These are phyloP conservation scores for Leishmania turanica DNA, from an alignment of 208 protist genomes.

Conservation along the genomic window DNA sequence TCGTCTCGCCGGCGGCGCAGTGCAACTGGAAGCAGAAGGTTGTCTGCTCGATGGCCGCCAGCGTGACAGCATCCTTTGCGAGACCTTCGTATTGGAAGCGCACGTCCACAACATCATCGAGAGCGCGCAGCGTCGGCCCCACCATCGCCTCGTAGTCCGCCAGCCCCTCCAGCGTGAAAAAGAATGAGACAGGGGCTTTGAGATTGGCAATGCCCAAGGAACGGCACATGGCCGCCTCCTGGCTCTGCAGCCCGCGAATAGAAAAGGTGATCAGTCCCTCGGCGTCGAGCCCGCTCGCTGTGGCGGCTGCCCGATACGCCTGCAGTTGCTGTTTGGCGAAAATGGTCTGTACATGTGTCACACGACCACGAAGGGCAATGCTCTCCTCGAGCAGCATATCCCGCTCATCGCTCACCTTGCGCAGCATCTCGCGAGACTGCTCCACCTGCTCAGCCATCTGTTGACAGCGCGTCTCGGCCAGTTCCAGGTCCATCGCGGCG, in stretches of 20 bases:
- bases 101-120: constrained; percentile 66
- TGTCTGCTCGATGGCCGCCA: constrained; percentile 55
- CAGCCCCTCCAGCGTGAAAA: constrained; percentile 79
- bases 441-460: constrained; percentile 72
- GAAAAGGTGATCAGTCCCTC: constrained; percentile 60
- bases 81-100: constrained; percentile 75
- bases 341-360: constrained; percentile 83
- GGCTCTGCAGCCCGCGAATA: constrained; percentile 51
- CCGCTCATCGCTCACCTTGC: constrained; percentile 55
- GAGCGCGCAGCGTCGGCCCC: constrained; percentile 58
- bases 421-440: constrained; percentile 37
- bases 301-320: constrained; percentile 50
- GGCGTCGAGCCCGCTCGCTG: constrained; percentile 3
- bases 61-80: constrained; percentile 53
- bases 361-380: constrained; percentile 67
- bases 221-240: constrained; percentile 35
- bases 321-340: constrained; percentile 90
- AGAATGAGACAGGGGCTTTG: constrained; percentile 45
- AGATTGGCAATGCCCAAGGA: constrained; percentile 41
- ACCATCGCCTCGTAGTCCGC: constrained; percentile 82
- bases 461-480: constrained; percentile 72
- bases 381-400: constrained; percentile 85
- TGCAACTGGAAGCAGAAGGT: constrained; percentile 82
- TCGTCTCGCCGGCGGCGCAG: constrained; percentile 29
- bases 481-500: constrained; percentile 80